Evolutionary conservation across 2,329 filamentous ascomycete species (phyloP), one percentile per base, ranked within the genome.

Genomic region (Podosphaera xanthii): DNA sequence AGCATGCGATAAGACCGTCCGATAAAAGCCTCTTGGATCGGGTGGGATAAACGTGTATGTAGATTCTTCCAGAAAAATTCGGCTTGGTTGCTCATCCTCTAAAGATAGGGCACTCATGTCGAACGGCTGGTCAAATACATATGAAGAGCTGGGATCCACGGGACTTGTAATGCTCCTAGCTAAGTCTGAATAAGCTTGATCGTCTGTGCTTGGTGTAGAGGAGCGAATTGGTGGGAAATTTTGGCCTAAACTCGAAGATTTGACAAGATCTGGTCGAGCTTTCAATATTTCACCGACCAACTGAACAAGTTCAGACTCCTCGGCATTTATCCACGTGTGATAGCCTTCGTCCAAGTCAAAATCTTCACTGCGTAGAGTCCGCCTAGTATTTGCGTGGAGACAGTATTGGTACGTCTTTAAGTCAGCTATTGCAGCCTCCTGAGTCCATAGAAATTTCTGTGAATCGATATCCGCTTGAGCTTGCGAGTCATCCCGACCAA

Each of bases 271-370:
- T 3, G 90, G 91, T 65, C 87, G 88, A 4, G 85, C 85, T 61
- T 86, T 88, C 48, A 97, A 75, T 63, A 98, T 87, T 44, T 90
- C 86, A 65, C 94, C 77, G 77, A 98, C 92, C 81, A 97, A 89
- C 65, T 92, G 86, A 4, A 89, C 92, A 49, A 98, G 74, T 65
- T 94, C 87, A 10, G 86, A 84, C 2, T 80, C 79, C 70, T 98
- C 92, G n/a, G 82, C 80, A 68, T 87, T 91, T 70, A 89, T 94
- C 92, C 92, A 98, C 50, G 81, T 76, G 63, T 90, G 82, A 69
- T 90, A 98, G 2, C 85, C 84, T 61, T 94, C 89, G 60, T 95
- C 88, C 22, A 86, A 72, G 61, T 95, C 88, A 70, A 98, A 98
- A 70, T 98, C 91, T 55, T 89, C 82, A 64, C 79, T 84, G 60